Percentiles rank a stretch among this genome's conserved stretches.
Evolutionary conservation across 257 asterid genomes (phyloP).

Genomic region (Solanum medicagineum): DNA sequence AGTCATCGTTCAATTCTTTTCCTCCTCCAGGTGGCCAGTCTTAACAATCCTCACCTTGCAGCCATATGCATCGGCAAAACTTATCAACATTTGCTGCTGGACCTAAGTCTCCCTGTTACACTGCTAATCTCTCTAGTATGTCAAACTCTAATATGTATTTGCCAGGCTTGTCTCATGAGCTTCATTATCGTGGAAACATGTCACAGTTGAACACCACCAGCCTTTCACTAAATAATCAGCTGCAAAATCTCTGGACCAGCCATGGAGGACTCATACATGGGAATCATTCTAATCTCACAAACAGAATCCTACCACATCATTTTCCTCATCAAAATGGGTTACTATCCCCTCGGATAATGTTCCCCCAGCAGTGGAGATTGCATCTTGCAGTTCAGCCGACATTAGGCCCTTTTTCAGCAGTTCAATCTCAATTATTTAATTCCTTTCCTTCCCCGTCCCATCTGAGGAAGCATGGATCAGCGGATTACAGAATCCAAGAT

Average conservation of each 20-base stretch:
- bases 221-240: conserved; percentile 23
- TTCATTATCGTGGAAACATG: conserved; percentile 35
- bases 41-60: conserved; percentile 37
- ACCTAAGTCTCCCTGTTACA: conserved; percentile 37
- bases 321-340: conserved; percentile 40
- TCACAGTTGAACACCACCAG: conserved; percentile 28
- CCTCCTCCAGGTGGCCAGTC: conserved; percentile 61
- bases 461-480: conserved; percentile 21
- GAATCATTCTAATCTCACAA: conserved; percentile 41
- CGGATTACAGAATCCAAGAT: conserved; percentile 3
- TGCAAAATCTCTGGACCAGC: conserved; percentile 48
- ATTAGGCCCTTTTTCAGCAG: conserved; percentile 40
- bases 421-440: conserved; percentile 45
- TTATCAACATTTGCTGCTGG: conserved; percentile 44
- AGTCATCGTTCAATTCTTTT: conserved; percentile 63
- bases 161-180: conserved; percentile 41
- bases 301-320: conserved; percentile 49
- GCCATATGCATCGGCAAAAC: conserved; percentile 24
- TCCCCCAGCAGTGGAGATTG: conserved; percentile 39
- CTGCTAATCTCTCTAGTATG: conserved; percentile 26
- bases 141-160: conserved; percentile 40
- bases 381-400: conserved; percentile 51
- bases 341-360: conserved; percentile 22
- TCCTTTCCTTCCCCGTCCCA: conserved; percentile 63
- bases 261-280: conserved; percentile 47